Evolutionary conservation across 1,139 yeast genomes (phyloP).

Genomic region (Diutina sp.): DNA sequence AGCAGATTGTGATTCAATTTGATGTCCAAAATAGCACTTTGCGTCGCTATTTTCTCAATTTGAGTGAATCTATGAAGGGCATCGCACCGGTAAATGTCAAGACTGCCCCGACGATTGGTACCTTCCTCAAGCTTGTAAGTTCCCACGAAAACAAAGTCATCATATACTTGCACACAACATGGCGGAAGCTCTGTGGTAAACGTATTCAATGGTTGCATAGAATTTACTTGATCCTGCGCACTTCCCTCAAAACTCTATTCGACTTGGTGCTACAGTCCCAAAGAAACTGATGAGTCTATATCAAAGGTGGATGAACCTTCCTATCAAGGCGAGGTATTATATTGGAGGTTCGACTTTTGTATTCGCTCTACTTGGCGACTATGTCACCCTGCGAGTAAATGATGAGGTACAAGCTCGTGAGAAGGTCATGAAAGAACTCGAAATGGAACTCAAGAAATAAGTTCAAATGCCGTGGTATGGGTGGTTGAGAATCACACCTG

Average conservation of each 20-base stretch:
- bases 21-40: slow-evolving; percentile 66
- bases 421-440: slow-evolving; percentile 24
- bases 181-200: slow-evolving; percentile 43
- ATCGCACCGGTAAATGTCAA: slow-evolving; percentile 30
- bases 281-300: slow-evolving; percentile 18
- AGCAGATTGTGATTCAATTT: slow-evolving; percentile 40
- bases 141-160: slow-evolving; percentile 48
- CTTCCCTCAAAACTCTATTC: background rate
- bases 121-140: slow-evolving; percentile 59
- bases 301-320: slow-evolving; percentile 37
- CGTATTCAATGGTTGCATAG: background rate
- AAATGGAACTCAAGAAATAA: slow-evolving; percentile 1
- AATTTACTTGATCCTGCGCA: background rate
- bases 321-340: slow-evolving; percentile 37
- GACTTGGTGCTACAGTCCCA: background rate
- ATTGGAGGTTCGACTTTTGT: slow-evolving; percentile 41
- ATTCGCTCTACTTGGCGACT: slow-evolving; percentile 40
- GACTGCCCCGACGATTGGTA: slow-evolving; percentile 55
- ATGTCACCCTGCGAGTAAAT: slow-evolving; percentile 31
- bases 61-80: slow-evolving; percentile 22
- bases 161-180: slow-evolving; percentile 59
- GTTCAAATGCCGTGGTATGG: background rate
- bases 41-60: slow-evolving; percentile 16
- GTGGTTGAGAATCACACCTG: too few species aligned
- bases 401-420: slow-evolving; percentile 29